Base-by-base conservation (phyloP, 2,329 filamentous ascomycete species). In the Monilinia polystroma region DNA sequence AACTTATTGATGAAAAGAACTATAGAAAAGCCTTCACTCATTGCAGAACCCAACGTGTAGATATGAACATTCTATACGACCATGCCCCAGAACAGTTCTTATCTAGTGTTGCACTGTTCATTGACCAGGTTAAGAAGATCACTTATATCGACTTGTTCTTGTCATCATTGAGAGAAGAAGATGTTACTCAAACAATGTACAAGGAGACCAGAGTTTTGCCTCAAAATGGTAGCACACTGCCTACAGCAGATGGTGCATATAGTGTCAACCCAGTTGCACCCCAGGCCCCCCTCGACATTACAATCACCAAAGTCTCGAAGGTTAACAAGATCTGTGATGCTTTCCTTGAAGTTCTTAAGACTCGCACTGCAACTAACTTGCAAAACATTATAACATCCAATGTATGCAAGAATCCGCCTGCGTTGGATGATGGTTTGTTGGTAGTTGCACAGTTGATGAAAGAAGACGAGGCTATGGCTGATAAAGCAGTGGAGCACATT, bases 31-130 rank as follows among this genome's bases (percentile, higher is more conserved):
- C 95, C 0, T 99, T 97, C 76, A 81, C 90, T 29, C 89, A 92
- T 69, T 98, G 95, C 76, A 88, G 95, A 62, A 94, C 89, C 29
- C 96, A 99, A 76, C 87, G 96, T 72, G 95, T 99, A 0, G 95
- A 99, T 75, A 93, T 98, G 90, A 99, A 99, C 75, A 94, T 99
- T 69, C 81, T 99, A 2, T 94, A 96, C 75, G 95, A 99, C 75
- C 92, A 98, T 78, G 87, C 88, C n/a, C 92, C 94, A 0, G 83
- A 88, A 49, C 91, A 96, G 72, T 97, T 99, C 76, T 83, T 97
- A 76, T 80, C 84, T 4, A 91, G 88, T 70, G 85, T 97, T 14
- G 82, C 83, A 0, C 78, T 91, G 0, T 96, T 99, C 74, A 82
- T 98, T 43, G 87, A 92, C 23, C 93, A 99, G 76, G 83, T 99